These are phyloP conservation scores for Eremomyces bilateralis DNA, from an alignment of 495 filamentous ascomycete genomes.

Conservation along the genomic window DNA sequence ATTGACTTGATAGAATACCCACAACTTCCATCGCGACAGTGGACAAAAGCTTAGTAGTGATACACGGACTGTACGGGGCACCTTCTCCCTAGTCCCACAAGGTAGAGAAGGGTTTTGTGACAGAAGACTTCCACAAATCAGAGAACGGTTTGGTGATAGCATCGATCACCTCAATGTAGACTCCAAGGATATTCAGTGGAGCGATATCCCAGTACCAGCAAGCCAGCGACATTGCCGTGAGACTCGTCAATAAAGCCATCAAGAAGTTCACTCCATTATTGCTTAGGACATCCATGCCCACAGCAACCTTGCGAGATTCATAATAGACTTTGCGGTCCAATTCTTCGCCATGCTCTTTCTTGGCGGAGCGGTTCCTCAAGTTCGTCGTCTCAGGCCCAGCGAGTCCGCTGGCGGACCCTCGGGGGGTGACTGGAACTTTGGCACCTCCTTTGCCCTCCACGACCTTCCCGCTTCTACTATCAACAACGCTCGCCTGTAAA, in stretches of 20 bases:
- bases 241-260: constrained; percentile 67
- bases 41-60: too few relatives aligned
- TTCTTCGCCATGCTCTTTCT: constrained; percentile 10
- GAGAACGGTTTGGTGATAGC: too few relatives aligned
- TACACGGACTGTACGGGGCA: too few relatives aligned
- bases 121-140: too few relatives aligned
- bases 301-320: constrained; percentile 50
- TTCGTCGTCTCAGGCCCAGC: constrained; percentile 8
- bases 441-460: constrained; percentile 71
- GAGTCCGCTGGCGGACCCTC: constrained; percentile 3
- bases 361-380: constrained; percentile 13
- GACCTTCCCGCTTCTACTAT: constrained; percentile 61
- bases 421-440: constrained; percentile 31
- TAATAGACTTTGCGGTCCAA: constrained; percentile 13
- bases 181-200: too few relatives aligned
- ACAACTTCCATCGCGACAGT: too few relatives aligned
- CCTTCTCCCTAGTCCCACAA: too few relatives aligned
- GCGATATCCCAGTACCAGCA: constrained; percentile 8
- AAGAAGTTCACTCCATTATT: constrained; percentile 88
- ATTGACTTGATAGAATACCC: too few relatives aligned
- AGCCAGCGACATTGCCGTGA: constrained; percentile 43
- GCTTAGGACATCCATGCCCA: constrained; percentile 55
- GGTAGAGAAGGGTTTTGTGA: too few relatives aligned
- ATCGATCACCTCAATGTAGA: too few relatives aligned
- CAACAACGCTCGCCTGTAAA: constrained; percentile 71